phyloP scores from a whole-genome alignment of 2,329 filamentous ascomycete species.

The Beauveria pseudobassiana region DNA sequence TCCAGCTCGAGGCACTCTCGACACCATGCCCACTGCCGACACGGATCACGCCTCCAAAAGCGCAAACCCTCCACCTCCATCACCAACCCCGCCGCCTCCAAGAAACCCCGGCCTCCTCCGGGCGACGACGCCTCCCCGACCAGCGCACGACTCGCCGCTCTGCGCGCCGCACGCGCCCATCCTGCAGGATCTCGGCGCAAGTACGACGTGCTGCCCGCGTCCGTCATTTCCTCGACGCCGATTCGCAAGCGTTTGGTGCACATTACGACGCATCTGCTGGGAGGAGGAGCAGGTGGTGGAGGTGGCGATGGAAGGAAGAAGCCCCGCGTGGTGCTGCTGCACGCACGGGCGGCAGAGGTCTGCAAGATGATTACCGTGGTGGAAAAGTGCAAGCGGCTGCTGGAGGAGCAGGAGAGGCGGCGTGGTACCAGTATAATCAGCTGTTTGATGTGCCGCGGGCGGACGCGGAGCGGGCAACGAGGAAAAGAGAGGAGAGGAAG shows the following conservation, averaged over 20 bases:
- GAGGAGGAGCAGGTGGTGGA: slow-evolving; percentile 14
- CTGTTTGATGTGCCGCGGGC: slow-evolving; percentile 40
- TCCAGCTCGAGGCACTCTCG: neutral
- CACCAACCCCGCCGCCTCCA: neutral
- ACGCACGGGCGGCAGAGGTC: slow-evolving; percentile 43
- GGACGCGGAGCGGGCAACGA: slow-evolving; percentile 18
- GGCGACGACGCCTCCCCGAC: neutral
- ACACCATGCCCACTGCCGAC: neutral
- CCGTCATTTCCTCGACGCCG: slow-evolving; percentile 52
- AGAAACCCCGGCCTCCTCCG: neutral
- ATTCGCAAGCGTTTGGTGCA: slow-evolving; percentile 48
- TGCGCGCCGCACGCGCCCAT: slow-evolving; percentile 12
- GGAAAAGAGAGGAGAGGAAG: slow-evolving; percentile 14
- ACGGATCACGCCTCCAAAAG: neutral
- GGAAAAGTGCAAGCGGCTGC: slow-evolving; percentile 55
- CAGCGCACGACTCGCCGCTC: slow-evolving; percentile 4
- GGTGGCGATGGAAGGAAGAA: neutral
- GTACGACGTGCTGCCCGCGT: slow-evolving; percentile 44
- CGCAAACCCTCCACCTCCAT: neutral
- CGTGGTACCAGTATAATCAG: slow-evolving; percentile 52
- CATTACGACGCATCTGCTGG: slow-evolving; percentile 36
- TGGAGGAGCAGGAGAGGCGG: slow-evolving; percentile 34
- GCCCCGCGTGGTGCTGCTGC: slow-evolving; percentile 37
- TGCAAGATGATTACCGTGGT: slow-evolving; percentile 61
- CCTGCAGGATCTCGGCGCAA: slow-evolving; percentile 32